Evolutionary conservation across 2,329 filamentous ascomycete species (phyloP), one percentile per base, ranked within the genome.

Genomic region (Thermoascus crustaceus): DNA sequence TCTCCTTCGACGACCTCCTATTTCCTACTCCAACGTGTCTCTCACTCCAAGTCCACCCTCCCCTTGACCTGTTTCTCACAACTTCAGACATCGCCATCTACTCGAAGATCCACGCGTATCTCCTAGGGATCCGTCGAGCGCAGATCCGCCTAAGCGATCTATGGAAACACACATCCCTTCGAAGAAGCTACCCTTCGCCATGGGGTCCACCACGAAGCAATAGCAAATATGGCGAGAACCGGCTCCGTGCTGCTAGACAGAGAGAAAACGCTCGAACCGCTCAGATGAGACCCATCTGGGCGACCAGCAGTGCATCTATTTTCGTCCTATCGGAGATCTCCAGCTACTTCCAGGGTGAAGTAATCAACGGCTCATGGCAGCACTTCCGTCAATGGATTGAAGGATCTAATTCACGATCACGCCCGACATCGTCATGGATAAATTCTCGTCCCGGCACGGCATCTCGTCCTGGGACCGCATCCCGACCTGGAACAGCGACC

Each of bases 301-400:
- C 87, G 0, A 93, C 85, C 0, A 82, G 83, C 47, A 87, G 84
- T 52, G 84, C 87, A 2, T 82, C 85, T 1, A 76, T 94, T 3
- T 95, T 94, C 63, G 83, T 96, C 47, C 69, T 96, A 3, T 85
- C 84, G 0, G 88, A 95, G 55, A 81, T 85, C 9, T 83, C 89
- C 46, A 78, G 78, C 3, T 96, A 94, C 50, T 78, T 96, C 29
- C 89, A 95, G 57, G 85, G 84, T 1, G 87, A 94, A 53, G 80
- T 96, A 5, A 80, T 95, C 9, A 76, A 80, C 40, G 79, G 80
- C 20, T 79, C 85, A 1, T 95, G 87, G 77, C 74, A 80, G 10
- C 78, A 83, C 34, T 88, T 96, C 48, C 75, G 82, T 35, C 58
- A 61, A 9, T 95, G 88, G 86, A 67, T 94, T 11, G 69, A 69